A percentile compares a stretch with the other conserved stretches of the same genome.
Conservation (phyloP, 192 early-diverging fungal species). For the Linderina pennispora region DNA sequence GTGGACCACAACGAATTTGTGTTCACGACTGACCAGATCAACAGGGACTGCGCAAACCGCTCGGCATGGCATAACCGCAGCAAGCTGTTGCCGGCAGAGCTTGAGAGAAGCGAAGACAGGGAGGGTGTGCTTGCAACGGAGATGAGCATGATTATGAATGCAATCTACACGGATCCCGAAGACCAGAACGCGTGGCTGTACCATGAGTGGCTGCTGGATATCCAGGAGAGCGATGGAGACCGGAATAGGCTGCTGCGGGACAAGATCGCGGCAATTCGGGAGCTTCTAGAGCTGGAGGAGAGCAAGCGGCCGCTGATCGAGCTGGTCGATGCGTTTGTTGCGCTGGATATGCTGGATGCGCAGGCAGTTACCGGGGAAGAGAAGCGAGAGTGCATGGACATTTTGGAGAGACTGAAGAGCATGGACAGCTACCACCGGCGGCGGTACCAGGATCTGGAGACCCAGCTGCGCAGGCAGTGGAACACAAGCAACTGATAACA, state of each 20-base stretch:
- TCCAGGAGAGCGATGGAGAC: conserved; percentile 26
- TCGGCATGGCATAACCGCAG: conserved; percentile 98
- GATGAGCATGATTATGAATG: conserved; percentile 78
- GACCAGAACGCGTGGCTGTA: conserved; percentile 99
- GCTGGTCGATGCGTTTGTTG: conserved; percentile 17
- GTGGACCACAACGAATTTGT: conserved; percentile 66
- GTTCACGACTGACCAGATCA: conserved; percentile 86
- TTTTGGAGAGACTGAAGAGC: conserved; percentile 8
- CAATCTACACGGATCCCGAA: conserved; percentile 93
- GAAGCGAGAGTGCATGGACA: conserved; percentile 17
- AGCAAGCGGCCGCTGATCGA: conserved; percentile 31
- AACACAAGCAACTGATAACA: not conserved
- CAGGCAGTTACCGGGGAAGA: conserved; percentile 6
- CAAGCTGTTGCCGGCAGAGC: conserved; percentile 58
- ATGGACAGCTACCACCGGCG: conserved; percentile 28
- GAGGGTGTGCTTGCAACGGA: conserved; percentile 50
- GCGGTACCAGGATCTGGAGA: conserved; percentile 25
- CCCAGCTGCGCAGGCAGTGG: conserved; percentile 19
- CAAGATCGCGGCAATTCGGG: conserved; percentile 30
- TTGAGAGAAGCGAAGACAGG: not conserved
- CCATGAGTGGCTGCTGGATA: conserved; percentile 84
- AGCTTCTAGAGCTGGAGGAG: conserved; percentile 45
- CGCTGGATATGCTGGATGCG: conserved; percentile 13
- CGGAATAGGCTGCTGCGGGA: conserved; percentile 10
- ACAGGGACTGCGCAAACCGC: conserved; percentile 91